Conservation (phyloP, 805 yeast genomes). For the Zygosaccharomyces pseudorouxii region DNA sequence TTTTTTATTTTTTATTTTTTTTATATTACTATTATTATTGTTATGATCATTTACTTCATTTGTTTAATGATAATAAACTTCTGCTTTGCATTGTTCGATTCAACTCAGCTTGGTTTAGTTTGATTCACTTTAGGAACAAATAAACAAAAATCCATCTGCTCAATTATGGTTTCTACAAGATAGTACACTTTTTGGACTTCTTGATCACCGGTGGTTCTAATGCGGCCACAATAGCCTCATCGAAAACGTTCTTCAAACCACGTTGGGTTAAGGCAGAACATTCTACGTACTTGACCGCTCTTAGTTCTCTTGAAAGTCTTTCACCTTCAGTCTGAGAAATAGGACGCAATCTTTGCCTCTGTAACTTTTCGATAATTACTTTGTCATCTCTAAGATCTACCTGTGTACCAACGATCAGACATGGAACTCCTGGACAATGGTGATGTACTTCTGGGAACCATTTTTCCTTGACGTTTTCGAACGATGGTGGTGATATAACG, state of each 20-base stretch:
- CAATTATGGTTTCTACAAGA: slow-evolving; percentile 46
- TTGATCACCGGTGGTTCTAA: slow-evolving; percentile 92
- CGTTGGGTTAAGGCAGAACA: slow-evolving; percentile 97
- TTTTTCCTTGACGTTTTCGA: slow-evolving; percentile 95
- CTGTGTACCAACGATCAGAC: slow-evolving; percentile 95
- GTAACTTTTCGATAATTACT: slow-evolving; percentile 80
- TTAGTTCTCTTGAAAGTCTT: slow-evolving; percentile 84
- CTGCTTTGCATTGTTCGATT: background rate
- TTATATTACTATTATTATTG: background rate
- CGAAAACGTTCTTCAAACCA: slow-evolving; percentile 96
- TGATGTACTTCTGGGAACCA: slow-evolving; percentile 99
- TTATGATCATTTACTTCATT: background rate
- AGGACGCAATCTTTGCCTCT: slow-evolving; percentile 85
- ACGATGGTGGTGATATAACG: slow-evolving; percentile 94
- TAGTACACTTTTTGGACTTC: slow-evolving; percentile 71
- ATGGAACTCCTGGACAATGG: slow-evolving; percentile 97
- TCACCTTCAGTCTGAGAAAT: slow-evolving; percentile 86
- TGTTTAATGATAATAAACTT: background rate
- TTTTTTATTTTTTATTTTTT: background rate
- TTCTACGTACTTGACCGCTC: slow-evolving; percentile 95
- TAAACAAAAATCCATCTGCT: slow-evolving; percentile 2
- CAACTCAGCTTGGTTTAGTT: background rate
- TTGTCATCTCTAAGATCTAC: slow-evolving; percentile 92
- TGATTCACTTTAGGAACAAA: background rate
- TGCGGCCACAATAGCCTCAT: slow-evolving; percentile 97